phyloP scores from a whole-genome alignment of 352 stramenopile species.

The Pythium volutum region DNA sequence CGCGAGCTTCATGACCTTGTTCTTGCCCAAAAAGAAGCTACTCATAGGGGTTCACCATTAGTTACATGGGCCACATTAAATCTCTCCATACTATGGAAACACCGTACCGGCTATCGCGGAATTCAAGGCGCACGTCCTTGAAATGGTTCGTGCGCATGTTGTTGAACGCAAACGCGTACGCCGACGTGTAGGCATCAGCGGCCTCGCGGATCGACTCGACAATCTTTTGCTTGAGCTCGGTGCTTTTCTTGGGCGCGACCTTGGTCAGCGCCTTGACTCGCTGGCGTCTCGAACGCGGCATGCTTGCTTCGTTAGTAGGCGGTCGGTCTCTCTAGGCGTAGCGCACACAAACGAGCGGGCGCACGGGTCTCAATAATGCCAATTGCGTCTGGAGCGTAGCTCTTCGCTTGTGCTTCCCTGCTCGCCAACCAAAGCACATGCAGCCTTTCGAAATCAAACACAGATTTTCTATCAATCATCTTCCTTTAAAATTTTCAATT shows the following conservation, averaged over 20 bases:
- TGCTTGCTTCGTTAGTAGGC: slow-evolving; percentile 22
- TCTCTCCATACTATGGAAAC: too few species aligned
- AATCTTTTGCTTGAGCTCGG: slow-evolving; percentile 94
- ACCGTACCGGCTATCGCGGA: slow-evolving; percentile 87
- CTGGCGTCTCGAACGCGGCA: slow-evolving; percentile 88
- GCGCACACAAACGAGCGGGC: not conserved
- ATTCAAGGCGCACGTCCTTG: slow-evolving; percentile 97
- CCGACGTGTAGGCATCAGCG: slow-evolving; percentile 90
- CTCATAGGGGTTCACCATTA: not conserved
- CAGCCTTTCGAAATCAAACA: slow-evolving; percentile 12
- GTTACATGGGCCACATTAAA: too few species aligned
- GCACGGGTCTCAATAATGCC: too few species aligned
- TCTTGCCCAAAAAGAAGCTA: slow-evolving; percentile 98
- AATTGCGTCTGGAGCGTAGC: slow-evolving; percentile 10
- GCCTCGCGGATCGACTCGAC: slow-evolving; percentile 93
- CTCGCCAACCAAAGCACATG: slow-evolving; percentile 43
- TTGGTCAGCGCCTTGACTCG: slow-evolving; percentile 93
- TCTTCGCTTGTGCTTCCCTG: not conserved
- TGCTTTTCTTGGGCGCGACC: slow-evolving; percentile 94
- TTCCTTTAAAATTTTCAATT: slow-evolving; percentile 15
- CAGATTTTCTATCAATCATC: slow-evolving; percentile 47
- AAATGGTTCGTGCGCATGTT: slow-evolving; percentile 99
- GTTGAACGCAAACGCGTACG: slow-evolving; percentile 97
- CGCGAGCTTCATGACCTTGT: slow-evolving; percentile 98
- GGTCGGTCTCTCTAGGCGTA: not conserved